Conservation (phyloP, 1,284 basidiomycete species). For the Volvariella volvacea region DNA sequence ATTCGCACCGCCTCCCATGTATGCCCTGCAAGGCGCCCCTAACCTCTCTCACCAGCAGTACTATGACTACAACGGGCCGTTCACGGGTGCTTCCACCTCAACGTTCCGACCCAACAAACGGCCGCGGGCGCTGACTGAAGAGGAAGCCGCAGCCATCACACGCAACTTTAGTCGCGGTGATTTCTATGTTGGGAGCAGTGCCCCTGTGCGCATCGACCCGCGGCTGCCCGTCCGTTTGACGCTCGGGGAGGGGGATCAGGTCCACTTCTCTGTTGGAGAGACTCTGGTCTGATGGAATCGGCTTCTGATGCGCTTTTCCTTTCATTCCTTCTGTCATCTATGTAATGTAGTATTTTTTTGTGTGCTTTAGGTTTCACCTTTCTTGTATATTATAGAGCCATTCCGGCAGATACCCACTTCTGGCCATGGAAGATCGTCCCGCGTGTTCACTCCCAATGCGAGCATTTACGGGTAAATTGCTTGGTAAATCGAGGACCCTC, state of each 20-base stretch:
- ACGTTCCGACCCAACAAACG: slow-evolving; percentile 72
- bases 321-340: background rate
- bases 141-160: slow-evolving; percentile 73
- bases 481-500: too few species aligned
- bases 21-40: slow-evolving; percentile 37
- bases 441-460: too few species aligned
- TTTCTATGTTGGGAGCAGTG: slow-evolving; percentile 70
- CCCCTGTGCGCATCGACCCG: slow-evolving; percentile 73
- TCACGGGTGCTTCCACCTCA: slow-evolving; percentile 58
- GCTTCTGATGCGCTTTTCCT: slow-evolving; percentile 1
- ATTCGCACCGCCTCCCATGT: slow-evolving; percentile 37
- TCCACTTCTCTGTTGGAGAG: slow-evolving; percentile 72
- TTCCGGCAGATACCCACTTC: too few species aligned
- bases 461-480: too few species aligned
- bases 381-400: background rate
- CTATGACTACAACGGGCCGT: slow-evolving; percentile 67
- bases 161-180: slow-evolving; percentile 72
- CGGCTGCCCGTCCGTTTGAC: slow-evolving; percentile 68
- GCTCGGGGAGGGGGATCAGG: slow-evolving; percentile 71
- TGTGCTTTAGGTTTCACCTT: slow-evolving; percentile 2
- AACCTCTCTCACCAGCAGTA: slow-evolving; percentile 64
- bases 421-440: background rate
- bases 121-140: slow-evolving; percentile 68
- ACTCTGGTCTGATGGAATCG: slow-evolving; percentile 31
- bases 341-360: background rate